A percentile compares a stretch with the other conserved stretches of the same genome.
phyloP scores from a whole-genome alignment of 2,329 filamentous ascomycete species.

The Orbilia oligospora region DNA sequence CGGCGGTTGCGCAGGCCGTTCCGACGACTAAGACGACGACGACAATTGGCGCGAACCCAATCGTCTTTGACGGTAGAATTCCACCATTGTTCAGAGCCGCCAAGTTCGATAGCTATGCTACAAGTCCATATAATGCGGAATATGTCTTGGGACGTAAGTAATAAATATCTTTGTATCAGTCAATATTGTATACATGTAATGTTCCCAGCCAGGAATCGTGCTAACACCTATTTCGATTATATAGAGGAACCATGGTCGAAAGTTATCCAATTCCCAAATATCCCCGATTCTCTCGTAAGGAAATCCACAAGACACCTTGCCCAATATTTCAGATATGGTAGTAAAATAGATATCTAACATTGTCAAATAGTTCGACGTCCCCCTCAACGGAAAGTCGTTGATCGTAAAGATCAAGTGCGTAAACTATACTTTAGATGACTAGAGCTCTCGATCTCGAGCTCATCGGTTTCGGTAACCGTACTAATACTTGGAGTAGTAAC shows the following conservation, averaged over 20 bases:
- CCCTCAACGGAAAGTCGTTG: constrained; percentile 68
- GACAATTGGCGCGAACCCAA: constrained; percentile 49
- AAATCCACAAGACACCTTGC: background rate
- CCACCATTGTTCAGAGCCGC: constrained; percentile 50
- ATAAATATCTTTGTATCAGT: no score
- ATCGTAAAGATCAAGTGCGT: constrained; percentile 71
- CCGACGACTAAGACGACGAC: constrained; percentile 29
- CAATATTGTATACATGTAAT: background rate
- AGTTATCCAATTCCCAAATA: constrained; percentile 59
- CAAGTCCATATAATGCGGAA: constrained; percentile 62
- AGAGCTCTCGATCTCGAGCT: background rate
- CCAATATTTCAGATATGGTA: background rate
- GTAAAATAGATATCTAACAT: constrained; percentile 15
- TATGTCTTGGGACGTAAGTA: constrained; percentile 62
- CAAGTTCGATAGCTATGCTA: constrained; percentile 61
- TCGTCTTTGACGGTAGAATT: constrained; percentile 63
- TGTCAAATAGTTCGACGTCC: constrained; percentile 68
- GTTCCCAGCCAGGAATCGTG: background rate
- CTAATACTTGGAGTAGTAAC: constrained; percentile 66
- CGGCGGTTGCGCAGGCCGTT: constrained; percentile 30
- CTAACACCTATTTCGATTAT: background rate
- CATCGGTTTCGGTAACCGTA: background rate
- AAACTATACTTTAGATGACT: background rate
- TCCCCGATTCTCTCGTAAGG: constrained; percentile 60
- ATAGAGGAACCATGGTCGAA: constrained; percentile 61